phyloP scores from a whole-genome alignment of 2,329 filamentous ascomycete genomes.

The Apiospora aurea region DNA sequence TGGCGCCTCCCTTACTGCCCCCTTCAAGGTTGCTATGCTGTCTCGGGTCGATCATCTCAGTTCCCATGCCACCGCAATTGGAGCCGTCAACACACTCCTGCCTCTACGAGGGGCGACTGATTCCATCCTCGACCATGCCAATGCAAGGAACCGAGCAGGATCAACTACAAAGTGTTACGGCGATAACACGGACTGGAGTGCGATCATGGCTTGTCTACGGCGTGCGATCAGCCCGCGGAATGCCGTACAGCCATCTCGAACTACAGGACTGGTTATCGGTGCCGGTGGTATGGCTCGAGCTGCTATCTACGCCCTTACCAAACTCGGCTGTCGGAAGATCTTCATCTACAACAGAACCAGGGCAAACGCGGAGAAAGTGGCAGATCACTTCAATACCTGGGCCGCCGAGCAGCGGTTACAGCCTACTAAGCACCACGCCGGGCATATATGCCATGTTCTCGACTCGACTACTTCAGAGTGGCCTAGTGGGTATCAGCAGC shows the following conservation, averaged over 20 bases:
- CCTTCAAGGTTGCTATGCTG: conserved; percentile 75
- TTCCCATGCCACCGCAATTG: conserved; percentile 73
- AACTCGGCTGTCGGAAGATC: conserved; percentile 75
- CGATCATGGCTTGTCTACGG: conserved; percentile 67
- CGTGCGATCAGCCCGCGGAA: conserved; percentile 74
- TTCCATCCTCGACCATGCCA: conserved; percentile 61
- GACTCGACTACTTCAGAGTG: conserved; percentile 65
- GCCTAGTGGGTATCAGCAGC: conserved; percentile 67
- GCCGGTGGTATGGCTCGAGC: conserved; percentile 77
- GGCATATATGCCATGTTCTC: conserved; percentile 61
- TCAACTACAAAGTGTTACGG: conserved; percentile 71
- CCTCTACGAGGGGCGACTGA: conserved; percentile 64
- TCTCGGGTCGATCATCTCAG: conserved; percentile 70
- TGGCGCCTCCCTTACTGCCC: conserved; percentile 71
- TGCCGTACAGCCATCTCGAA: conserved; percentile 59
- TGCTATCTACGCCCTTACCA: conserved; percentile 76
- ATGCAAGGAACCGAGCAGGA: conserved; percentile 66
- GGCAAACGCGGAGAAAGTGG: conserved; percentile 66
- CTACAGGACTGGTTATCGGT: conserved; percentile 64
- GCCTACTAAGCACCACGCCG: conserved; percentile 43
- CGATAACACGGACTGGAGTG: conserved; percentile 75
- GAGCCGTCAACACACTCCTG: conserved; percentile 75
- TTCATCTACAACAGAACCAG: conserved; percentile 74
- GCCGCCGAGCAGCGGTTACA: conserved; percentile 43
- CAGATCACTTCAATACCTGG: conserved; percentile 70